Percentiles rank a stretch among this genome's conserved stretches.
Conservation (phyloP, 1,284 basidiomycete genomes). For the Fomitopsis pinicola region DNA sequence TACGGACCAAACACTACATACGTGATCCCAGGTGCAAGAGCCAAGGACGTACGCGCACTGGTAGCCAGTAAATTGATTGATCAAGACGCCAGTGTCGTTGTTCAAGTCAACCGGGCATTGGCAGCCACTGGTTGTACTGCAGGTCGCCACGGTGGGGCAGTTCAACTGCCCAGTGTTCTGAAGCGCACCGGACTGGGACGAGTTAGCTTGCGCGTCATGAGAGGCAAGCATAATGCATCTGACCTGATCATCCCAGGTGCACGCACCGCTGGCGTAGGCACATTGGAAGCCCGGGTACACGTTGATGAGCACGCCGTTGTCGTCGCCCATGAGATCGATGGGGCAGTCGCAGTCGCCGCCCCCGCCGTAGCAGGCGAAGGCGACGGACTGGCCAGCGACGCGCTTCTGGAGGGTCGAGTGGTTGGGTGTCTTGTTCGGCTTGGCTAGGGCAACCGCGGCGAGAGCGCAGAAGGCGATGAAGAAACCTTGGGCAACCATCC, state of each 20-base stretch:
- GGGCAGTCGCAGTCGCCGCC: slow-evolving; percentile 12
- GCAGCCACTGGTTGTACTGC: slow-evolving; percentile 16
- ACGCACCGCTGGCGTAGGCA: slow-evolving; percentile 12
- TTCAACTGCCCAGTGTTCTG: slow-evolving; percentile 20
- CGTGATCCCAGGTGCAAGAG: slow-evolving; percentile 23
- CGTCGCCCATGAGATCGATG: slow-evolving; percentile 4
- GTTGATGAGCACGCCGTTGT: slow-evolving; percentile 12
- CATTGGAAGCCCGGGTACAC: slow-evolving; percentile 13
- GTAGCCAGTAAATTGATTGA: slow-evolving; percentile 23
- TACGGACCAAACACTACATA: slow-evolving; percentile 5
- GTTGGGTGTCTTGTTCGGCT: neutral
- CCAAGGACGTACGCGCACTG: slow-evolving; percentile 22
- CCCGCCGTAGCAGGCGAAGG: slow-evolving; percentile 8
- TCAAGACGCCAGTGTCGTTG: slow-evolving; percentile 19
- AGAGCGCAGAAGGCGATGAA: neutral
- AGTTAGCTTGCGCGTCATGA: neutral
- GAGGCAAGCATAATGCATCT: neutral
- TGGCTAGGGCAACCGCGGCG: neutral
- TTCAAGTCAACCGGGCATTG: slow-evolving; percentile 16
- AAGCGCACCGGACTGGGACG: slow-evolving; percentile 14
- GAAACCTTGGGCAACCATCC: neutral
- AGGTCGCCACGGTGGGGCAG: slow-evolving; percentile 18
- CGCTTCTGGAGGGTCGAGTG: neutral
- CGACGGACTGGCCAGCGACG: slow-evolving; percentile 3
- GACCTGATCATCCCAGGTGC: slow-evolving; percentile 13